Evolutionary conservation across 768 basidiomycete genomes (phyloP), one percentile per base, ranked within the genome.

Genomic region (Termitomyces titanicus): DNA sequence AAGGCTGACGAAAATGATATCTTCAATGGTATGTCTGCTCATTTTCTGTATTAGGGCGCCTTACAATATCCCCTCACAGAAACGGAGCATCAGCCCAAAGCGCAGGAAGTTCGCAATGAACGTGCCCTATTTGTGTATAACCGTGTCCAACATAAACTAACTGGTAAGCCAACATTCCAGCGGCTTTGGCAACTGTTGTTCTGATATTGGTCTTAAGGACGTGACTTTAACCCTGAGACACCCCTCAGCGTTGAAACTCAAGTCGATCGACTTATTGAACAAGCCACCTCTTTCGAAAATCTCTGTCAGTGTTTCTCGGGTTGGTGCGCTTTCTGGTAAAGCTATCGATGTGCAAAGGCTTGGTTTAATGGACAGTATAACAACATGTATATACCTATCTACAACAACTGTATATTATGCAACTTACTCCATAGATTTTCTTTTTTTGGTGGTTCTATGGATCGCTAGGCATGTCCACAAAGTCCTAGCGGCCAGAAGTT

Each of bases 231-330:
- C 65, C 90, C 93, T 0, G 86, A 92, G 5, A 73, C 84, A 45
- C 75, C 78, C 1, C 77, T 98, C 45, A 73, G 79, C 9, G 90
- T 98, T n/a, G 73, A 78, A 24, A 81, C 76, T 10, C 97, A 99
- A 70, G 97, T 99, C 12, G 92, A 94, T 65, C 88, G 89, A 68
- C 77, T 99, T 51, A 98, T 99, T 59, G 80, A 86, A 59, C 93
- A 98, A 69, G 93, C 97, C 5, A 97, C 91, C 4, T 88, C 92
- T 13, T 70, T 98, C 42, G 95, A 98, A 70, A 97, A 98, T 68
- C 82, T 98, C 2, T 97, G 94, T 68, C 95, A 96, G 68, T 94
- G 93, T 65, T 97, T 96, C 77, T 91, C 93, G 58, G 94, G 94
- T 69, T 96, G 94, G 94, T 89, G 88, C 72, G 88, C 88, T 39